Evolutionary conservation across 1,139 yeast genomes (phyloP), one percentile per base, ranked within the genome.

Genomic region (Saccharomyces hybrid): DNA sequence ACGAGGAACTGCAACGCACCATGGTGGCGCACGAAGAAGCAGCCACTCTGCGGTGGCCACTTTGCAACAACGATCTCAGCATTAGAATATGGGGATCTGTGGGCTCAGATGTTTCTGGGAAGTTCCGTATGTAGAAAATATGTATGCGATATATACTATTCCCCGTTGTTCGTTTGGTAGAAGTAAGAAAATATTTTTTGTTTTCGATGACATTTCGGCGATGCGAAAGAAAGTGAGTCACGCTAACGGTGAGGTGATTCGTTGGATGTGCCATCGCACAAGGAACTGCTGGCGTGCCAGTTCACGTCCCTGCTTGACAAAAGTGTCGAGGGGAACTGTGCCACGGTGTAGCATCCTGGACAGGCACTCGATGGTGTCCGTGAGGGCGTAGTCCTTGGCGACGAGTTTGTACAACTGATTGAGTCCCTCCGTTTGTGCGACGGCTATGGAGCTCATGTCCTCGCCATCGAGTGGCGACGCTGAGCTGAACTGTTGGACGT

Each of bases 241-340:
- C 44, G 44, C 42, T 19, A 57, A 29, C 48, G 53, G 27, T 4
- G 42, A 26, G 38, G 57, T 49, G 27, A 78, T 72, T 62, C 78
- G 78, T 44, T 67, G 64, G 9, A 75, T 70, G 56, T 76, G 69
- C 13, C 75, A 71, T 57, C 78, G 71, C 50, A 75, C 71, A 63
- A 76, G 62, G 62, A 89, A 90, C 64, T 87, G 86, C 47, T 88
- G 91, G 57, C 97, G 75, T 0, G 95, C 91, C 32, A 88, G 72
- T 31, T 78, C 76, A 57, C 97, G 71, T 0, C 83, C 78, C 27
- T 80, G 76, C 66, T 77, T 75, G 44, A 65, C 57, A 51, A 63
- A 64, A 3, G 53, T 46, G 19, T 64, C 68, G 16, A 62, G 49
- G 13, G 57, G 47, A 11, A 65, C 49, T 53, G 57, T 51, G 71